Percentiles rank a stretch among this genome's conserved stretches.
Evolutionary conservation across 1,284 basidiomycete genomes (phyloP).

Genomic region (Leccinum angustisporum): DNA sequence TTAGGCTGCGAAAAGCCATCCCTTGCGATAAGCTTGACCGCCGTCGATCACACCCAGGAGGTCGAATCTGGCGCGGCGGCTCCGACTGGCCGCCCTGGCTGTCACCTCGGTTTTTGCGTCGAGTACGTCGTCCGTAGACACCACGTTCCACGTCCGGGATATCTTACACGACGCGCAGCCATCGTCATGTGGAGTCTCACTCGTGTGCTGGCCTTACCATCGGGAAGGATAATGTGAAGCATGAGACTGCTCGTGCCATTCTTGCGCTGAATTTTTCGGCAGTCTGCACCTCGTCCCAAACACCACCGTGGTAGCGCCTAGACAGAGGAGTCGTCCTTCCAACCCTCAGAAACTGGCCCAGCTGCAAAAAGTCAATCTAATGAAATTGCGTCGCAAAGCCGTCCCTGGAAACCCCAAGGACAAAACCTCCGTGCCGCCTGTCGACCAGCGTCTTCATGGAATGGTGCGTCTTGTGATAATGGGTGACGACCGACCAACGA

Average conservation of each 20-base stretch:
- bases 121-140: slow-evolving; percentile 41
- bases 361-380: slow-evolving; percentile 56
- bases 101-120: slow-evolving; percentile 60
- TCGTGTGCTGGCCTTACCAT: slow-evolving; percentile 38
- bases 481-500: slow-evolving; percentile 22
- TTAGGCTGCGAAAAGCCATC: slow-evolving; percentile 53
- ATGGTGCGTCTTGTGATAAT: slow-evolving; percentile 37
- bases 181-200: slow-evolving; percentile 61
- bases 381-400: slow-evolving; percentile 74
- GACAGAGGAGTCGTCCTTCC: slow-evolving; percentile 37
- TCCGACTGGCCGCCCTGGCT: slow-evolving; percentile 47
- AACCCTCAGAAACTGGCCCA: slow-evolving; percentile 58
- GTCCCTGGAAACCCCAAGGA: slow-evolving; percentile 60
- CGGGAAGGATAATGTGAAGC: slow-evolving; percentile 35
- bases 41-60: slow-evolving; percentile 19
- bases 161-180: slow-evolving; percentile 39
- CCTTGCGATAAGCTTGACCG: slow-evolving; percentile 42
- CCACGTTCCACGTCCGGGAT: neutral
- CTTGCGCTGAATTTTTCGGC: slow-evolving; percentile 55
- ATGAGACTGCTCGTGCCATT: slow-evolving; percentile 51
- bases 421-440: slow-evolving; percentile 41
- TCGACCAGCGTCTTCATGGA: slow-evolving; percentile 59
- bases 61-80: neutral
- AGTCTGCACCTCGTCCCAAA: slow-evolving; percentile 17
- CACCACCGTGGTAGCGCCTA: slow-evolving; percentile 27